Evolutionary conservation across 257 asterid genomes (phyloP), one percentile per base, ranked within the genome.

Genomic region (Vinca minor): DNA sequence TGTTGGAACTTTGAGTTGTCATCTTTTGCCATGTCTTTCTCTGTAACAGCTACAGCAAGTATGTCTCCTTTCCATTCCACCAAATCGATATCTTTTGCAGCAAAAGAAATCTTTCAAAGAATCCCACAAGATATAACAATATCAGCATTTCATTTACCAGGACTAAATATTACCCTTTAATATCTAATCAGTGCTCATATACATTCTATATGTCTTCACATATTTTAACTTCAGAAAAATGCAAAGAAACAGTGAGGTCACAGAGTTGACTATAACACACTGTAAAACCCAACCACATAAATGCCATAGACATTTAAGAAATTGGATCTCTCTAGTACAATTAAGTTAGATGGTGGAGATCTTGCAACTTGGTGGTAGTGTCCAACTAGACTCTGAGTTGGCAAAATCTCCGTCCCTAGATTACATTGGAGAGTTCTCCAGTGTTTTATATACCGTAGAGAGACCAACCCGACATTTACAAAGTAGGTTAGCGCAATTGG

Each of bases 51-150:
- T 39, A 93, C 91, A 18, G 91, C 95, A 50, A 93, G 95, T 52
- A 93, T 80, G 77, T 89, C 98, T 54, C 98, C 98, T 82, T 89
- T 93, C 98, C 98, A 93, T 80, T 85, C 94, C 4, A 78, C 83
- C 79, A 87, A 69, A 76, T 89, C 95, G 58, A 82, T 77, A 66
- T 87, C 97, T 84, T 93, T 89, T 28, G 96, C 95, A 45, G 85
- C 72, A 79, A 93, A 80, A 45, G 95, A 79, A 71, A 93, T 84
- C 97, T 92, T 70, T 63, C 65, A 64, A 63, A 53, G 69, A 52
- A 60, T 56, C 32, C 65, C 20, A 18, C 66, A 13, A 70, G 54
- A 63, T 17, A 64, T 3, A 45, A 38, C 52, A 60, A 70, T 41
- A 41, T 78, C 29, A 74, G 64, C 48, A 28, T 14, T 36, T 42